Base-by-base conservation (phyloP, 306 rosid species). In the Leucaena leucocephala region DNA sequence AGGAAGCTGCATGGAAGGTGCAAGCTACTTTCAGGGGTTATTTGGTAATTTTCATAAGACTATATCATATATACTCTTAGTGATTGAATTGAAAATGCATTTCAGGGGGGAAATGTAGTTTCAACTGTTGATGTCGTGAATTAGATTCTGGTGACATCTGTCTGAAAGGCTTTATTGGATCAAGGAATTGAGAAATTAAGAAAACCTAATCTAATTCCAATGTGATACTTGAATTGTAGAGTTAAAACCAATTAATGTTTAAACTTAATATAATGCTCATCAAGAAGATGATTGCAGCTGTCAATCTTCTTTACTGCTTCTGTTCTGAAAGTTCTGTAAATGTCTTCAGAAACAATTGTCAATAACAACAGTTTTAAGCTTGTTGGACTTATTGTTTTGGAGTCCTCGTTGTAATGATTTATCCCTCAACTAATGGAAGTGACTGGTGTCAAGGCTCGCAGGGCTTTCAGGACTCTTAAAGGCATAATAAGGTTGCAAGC, bases 401-500 rank as follows among this genome's bases (percentile, higher is more conserved):
- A 46, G n/a, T 81, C 75, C 44, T 69, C 57, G 17, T 80, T 55
- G 42, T 55, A 45, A 27, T 76, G 19, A 77, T 82, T 66, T 6
- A 38, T 68, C 8, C 54, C 72, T 42, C 17, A 38, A 75, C 84
- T 78, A 83, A 82, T 74, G 67, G 83, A 75, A 82, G 68, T 57
- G 27, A 79, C 54, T 74, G 48, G 63, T 78, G 72, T 88, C 88
- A 84, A 93, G 98, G 98, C 98, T 82, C 98, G 98, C 77, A 90
- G 94, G 16, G 98, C 98, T 67, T 91, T 88, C 83, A 75, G 85
- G 84, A 91, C 97, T 55, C 89, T 91, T 59, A 93, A 91, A 87
- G 98, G 97, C 81, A 91, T 93, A 77, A 93, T 93, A 87, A 87
- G 94, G 91, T 81, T 93, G 89, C 98, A 93, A 85, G 98, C 98